These are phyloP conservation scores for Fusarium sp. DNA, from an alignment of 2,329 filamentous ascomycete species.

Conservation along the genomic window DNA sequence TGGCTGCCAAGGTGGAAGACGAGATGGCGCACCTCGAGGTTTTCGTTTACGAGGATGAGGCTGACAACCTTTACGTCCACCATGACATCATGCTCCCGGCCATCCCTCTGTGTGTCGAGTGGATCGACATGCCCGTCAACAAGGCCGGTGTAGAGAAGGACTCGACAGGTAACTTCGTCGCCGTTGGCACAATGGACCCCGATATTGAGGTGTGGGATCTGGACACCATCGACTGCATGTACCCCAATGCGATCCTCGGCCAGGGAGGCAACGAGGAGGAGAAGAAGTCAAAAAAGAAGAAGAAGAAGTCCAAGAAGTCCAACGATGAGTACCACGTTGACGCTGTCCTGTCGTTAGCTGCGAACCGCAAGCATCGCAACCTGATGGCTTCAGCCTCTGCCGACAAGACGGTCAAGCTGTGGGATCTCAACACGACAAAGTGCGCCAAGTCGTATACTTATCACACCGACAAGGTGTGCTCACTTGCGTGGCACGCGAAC, in stretches of 20 bases:
- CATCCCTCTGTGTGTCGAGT: slow-evolving; percentile 94
- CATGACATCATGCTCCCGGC: slow-evolving; percentile 99
- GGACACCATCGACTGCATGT: slow-evolving; percentile 97
- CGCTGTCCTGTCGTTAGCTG: slow-evolving; percentile 88
- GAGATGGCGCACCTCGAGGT: slow-evolving; percentile 96
- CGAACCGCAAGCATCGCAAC: slow-evolving; percentile 93
- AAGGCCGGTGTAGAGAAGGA: slow-evolving; percentile 71
- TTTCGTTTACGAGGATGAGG: slow-evolving; percentile 95
- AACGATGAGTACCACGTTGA: slow-evolving; percentile 96
- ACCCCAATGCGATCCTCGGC: slow-evolving; percentile 94
- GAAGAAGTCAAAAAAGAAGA: slow-evolving; percentile 83
- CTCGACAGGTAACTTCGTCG: slow-evolving; percentile 86
- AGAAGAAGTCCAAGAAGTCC: slow-evolving; percentile 87
- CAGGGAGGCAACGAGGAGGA: slow-evolving; percentile 69
- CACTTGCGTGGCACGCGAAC: slow-evolving; percentile 88
- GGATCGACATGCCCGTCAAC: slow-evolving; percentile 91
- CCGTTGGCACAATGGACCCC: slow-evolving; percentile 95
- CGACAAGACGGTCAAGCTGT: slow-evolving; percentile 96
- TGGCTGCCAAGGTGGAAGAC: slow-evolving; percentile 95
- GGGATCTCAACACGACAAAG: slow-evolving; percentile 91
- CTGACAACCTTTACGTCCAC: slow-evolving; percentile 97
- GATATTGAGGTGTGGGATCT: slow-evolving; percentile 99
- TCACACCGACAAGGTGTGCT: slow-evolving; percentile 98
- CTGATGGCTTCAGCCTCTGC: slow-evolving; percentile 94
- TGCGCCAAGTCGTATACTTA: slow-evolving; percentile 96